These are phyloP conservation scores for Rhodotorula taiwanensis DNA, from an alignment of 768 basidiomycete genomes.

Conservation along the genomic window DNA sequence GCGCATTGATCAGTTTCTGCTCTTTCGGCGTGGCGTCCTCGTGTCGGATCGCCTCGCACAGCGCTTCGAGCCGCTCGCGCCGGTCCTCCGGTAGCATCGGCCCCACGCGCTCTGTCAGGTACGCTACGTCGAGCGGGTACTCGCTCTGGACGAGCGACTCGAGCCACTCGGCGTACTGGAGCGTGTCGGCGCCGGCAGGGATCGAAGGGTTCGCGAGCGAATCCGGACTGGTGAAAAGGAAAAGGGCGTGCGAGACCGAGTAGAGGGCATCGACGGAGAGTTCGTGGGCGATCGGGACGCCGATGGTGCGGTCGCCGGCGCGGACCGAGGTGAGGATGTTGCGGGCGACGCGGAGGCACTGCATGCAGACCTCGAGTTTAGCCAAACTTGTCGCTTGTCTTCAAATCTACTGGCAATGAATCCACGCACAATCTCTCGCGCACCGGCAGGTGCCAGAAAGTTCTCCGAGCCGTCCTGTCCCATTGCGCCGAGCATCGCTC, in stretches of 20 bases:
- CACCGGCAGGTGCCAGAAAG: constrained; percentile 11
- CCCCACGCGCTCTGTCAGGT: background rate
- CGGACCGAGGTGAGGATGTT: constrained; percentile 34
- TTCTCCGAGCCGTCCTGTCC: background rate
- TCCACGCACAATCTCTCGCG: constrained; percentile 22
- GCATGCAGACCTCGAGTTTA: background rate
- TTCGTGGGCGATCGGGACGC: constrained; percentile 6
- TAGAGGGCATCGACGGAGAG: constrained; percentile 8
- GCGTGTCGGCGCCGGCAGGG: background rate
- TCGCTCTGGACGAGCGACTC: constrained; percentile 25
- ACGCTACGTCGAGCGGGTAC: constrained; percentile 14
- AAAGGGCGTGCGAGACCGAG: constrained; percentile 16
- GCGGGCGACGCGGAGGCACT: constrained; percentile 30
- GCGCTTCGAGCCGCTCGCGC: background rate
- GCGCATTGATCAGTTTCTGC: constrained; percentile 4
- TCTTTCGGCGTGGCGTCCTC: constrained; percentile 7
- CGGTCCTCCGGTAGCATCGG: background rate
- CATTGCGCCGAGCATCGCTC: constrained; percentile 3
- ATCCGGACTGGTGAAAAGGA: constrained; percentile 7
- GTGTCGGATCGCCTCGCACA: constrained; percentile 16
- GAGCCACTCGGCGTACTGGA: constrained; percentile 22
- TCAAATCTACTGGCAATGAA: too few species aligned
- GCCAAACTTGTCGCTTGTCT: too few species aligned
- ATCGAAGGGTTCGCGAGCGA: background rate
- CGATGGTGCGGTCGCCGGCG: constrained; percentile 3